phyloP scores from a whole-genome alignment of 1,284 basidiomycete species.

The Naganishia sp. region DNA sequence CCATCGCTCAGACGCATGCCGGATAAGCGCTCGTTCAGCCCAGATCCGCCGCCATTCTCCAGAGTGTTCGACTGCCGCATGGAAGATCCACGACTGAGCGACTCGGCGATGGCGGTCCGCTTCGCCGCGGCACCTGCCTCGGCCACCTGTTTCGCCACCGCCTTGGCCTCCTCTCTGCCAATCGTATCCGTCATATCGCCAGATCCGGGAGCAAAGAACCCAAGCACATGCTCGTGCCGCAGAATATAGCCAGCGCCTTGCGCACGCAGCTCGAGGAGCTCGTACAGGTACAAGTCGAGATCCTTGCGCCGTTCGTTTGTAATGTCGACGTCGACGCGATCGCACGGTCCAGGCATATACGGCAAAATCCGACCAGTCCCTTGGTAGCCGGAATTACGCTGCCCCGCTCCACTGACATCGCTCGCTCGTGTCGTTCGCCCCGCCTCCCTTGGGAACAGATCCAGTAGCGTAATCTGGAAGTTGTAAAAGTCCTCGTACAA shows the following conservation, averaged over 20 bases:
- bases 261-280: slow-evolving; percentile 68
- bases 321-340: slow-evolving; percentile 77
- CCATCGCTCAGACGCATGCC: slow-evolving; percentile 36
- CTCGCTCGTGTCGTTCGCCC: slow-evolving; percentile 60
- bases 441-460: slow-evolving; percentile 84
- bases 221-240: slow-evolving; percentile 74
- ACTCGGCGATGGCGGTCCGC: slow-evolving; percentile 20
- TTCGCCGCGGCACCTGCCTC: slow-evolving; percentile 23
- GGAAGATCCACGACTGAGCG: slow-evolving; percentile 20
- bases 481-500: slow-evolving; percentile 99
- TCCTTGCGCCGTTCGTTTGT: slow-evolving; percentile 80
- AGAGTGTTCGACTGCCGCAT: slow-evolving; percentile 4
- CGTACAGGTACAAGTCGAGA: slow-evolving; percentile 82
- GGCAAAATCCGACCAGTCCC: slow-evolving; percentile 69
- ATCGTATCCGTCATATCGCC: slow-evolving; percentile 78
- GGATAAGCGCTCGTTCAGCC: slow-evolving; percentile 61
- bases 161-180: slow-evolving; percentile 62
- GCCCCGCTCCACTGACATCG: slow-evolving; percentile 34
- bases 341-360: slow-evolving; percentile 91
- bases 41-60: slow-evolving; percentile 53
- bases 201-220: slow-evolving; percentile 81
- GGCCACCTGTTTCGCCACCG: slow-evolving; percentile 34
- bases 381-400: slow-evolving; percentile 11
- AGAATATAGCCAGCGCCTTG: slow-evolving; percentile 74
- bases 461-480: slow-evolving; percentile 86